These are phyloP conservation scores for Globisporangium alternatum DNA, from an alignment of 352 stramenopile species.

Conservation along the genomic window DNA sequence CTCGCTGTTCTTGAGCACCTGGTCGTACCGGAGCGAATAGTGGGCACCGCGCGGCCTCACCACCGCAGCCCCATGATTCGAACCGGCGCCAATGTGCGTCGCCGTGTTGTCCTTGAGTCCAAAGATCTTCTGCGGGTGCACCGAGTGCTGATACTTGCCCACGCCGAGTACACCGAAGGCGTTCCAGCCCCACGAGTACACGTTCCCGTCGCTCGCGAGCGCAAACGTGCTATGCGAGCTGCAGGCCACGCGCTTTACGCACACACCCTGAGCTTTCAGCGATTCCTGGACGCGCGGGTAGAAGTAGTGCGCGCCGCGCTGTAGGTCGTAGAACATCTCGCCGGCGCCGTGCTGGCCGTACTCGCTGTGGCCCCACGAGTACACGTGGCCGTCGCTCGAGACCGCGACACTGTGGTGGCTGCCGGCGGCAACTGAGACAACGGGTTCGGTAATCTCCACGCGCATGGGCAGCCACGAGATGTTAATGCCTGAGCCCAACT, in stretches of 20 bases:
- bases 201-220: slow-evolving; percentile 39
- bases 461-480: slow-evolving; percentile 63
- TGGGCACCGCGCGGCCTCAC: slow-evolving; percentile 52
- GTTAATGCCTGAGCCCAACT: slow-evolving; percentile 62
- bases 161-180: slow-evolving; percentile 72
- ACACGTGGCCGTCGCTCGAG: slow-evolving; percentile 50
- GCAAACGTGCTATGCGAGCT: slow-evolving; percentile 79
- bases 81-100: slow-evolving; percentile 49
- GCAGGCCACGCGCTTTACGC: slow-evolving; percentile 38
- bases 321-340: slow-evolving; percentile 64
- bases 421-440: slow-evolving; percentile 55
- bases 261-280: slow-evolving; percentile 36
- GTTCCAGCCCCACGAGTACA: slow-evolving; percentile 89
- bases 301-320: slow-evolving; percentile 76
- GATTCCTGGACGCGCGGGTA: slow-evolving; percentile 57
- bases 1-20: slow-evolving; percentile 39
- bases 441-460: slow-evolving; percentile 48
- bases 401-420: slow-evolving; percentile 79
- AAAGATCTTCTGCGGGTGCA: slow-evolving; percentile 60
- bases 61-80: slow-evolving; percentile 67
- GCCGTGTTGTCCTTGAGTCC: slow-evolving; percentile 58
- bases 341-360: slow-evolving; percentile 78
- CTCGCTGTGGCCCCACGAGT: slow-evolving; percentile 78
- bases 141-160: slow-evolving; percentile 71
- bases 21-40: slow-evolving; percentile 63